Base-by-base conservation (phyloP, 1,139 yeast genomes). In the Pneumocystis murina region DNA sequence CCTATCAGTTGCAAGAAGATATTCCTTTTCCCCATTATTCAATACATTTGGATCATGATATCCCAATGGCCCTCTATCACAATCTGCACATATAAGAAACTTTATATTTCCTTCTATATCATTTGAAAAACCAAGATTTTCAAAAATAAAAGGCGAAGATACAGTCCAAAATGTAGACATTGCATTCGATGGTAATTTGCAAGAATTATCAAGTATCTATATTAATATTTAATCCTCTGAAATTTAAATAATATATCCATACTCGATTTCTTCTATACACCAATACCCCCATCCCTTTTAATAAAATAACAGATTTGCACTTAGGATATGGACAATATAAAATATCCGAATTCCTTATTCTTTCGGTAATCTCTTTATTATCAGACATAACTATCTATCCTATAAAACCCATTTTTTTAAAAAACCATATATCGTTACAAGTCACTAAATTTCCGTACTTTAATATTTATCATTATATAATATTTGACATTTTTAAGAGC, bases 61-160 rank as follows among this genome's bases (percentile, higher is more conserved):
- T 10, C 69, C 69, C 59, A 67, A 39, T 20, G 69, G 69, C 8
- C 69, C 69, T 33, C 67, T 66, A 61, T 67, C 69, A 60, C 69
- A 67, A 35, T 67, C 69, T 12, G 68, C 69, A 57, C 69, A 67
- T 17, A 68, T 67, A 16, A 67, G 66, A 54, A 64, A 67, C 38
- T 67, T 67, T 55, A 67, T 62, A 8, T 68, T 68, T n/a, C 64
- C 59, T 5, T 64, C 62, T 24, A 66, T 61, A 24, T 63, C 61
- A 24, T 65, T 67, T 48, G 66, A 64, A 62, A 67, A 67, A 20
- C 69, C 68, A 35, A 67, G 61, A 61, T 67, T 67, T 54, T 67
- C 69, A 43, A 67, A 67, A 20, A 65, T 67, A 41, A 67, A 67
- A 17, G 69, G 69, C 14, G 55, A 48, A 20, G 55, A 48, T 48